A percentile compares a stretch with the other conserved stretches of the same genome.
Conservation (phyloP, 306 rosid genomes). For the Cucurbita maxima region DNA sequence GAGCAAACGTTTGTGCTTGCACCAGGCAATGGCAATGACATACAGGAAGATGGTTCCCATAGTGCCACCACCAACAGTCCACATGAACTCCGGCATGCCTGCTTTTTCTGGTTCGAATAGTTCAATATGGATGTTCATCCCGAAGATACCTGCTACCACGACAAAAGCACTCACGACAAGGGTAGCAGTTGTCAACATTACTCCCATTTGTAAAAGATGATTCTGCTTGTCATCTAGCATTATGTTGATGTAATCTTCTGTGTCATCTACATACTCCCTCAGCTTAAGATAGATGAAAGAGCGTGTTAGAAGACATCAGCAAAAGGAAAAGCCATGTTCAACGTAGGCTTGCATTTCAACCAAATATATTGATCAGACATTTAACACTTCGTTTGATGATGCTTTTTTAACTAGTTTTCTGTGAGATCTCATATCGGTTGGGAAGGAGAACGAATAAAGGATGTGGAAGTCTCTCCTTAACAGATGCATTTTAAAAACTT, state of each 20-base stretch:
- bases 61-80: slow-evolving; percentile 45
- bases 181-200: slow-evolving; percentile 90
- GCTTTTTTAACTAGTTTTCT: too few relatives aligned
- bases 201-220: slow-evolving; percentile 97
- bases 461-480: too few relatives aligned
- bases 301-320: not conserved
- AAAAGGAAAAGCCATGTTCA: not conserved
- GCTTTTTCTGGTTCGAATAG: slow-evolving; percentile 17
- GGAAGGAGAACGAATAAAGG: too few relatives aligned
- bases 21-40: slow-evolving; percentile 49
- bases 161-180: slow-evolving; percentile 74
- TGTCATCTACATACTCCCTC: slow-evolving; percentile 94
- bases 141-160: slow-evolving; percentile 87
- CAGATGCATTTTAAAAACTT: too few relatives aligned
- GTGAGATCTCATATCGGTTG: too few relatives aligned
- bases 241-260: slow-evolving; percentile 94
- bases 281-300: slow-evolving; percentile 28
- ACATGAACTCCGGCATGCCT: slow-evolving; percentile 50
- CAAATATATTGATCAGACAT: not conserved
- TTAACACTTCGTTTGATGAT: too few relatives aligned
- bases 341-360: not conserved
- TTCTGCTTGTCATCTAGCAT: slow-evolving; percentile 99
- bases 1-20: slow-evolving; percentile 49
- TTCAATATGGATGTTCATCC: slow-evolving; percentile 73
- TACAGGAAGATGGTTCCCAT: slow-evolving; percentile 31